These are phyloP conservation scores for Naegleria lovaniensis DNA, from an alignment of 208 protist species.

Conservation along the genomic window DNA sequence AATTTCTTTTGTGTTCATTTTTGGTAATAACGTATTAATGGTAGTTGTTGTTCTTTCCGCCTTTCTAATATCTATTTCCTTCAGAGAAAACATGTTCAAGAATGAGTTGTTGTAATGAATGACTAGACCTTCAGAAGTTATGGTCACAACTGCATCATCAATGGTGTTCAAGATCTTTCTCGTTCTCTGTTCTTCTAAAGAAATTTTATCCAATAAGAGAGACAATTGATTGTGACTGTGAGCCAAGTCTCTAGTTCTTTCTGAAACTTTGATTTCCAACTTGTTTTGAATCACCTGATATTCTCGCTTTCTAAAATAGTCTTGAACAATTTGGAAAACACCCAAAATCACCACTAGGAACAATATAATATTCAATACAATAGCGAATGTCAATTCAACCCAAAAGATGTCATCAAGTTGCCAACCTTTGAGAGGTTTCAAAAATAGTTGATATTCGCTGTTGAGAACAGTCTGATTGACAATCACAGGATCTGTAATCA, in stretches of 20 bases:
- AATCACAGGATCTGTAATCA: neutral
- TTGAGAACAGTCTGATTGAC: neutral
- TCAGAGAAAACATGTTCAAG: neutral
- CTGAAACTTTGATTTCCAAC: neutral
- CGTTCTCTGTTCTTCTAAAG: neutral
- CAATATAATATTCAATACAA: neutral
- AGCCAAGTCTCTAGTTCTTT: neutral
- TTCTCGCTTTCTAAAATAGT: conserved; percentile 1
- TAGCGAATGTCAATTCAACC: neutral
- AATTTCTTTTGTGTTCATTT: neutral
- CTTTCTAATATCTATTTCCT: neutral
- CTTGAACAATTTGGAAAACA: neutral
- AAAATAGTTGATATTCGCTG: neutral
- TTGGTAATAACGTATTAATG: neutral
- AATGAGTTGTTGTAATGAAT: neutral
- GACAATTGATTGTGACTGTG: neutral
- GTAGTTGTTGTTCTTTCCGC: neutral
- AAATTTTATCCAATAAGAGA: neutral
- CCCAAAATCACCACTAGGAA: neutral
- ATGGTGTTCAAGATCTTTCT: neutral
- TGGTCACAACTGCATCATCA: neutral
- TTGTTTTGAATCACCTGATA: neutral
- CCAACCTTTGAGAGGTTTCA: neutral
- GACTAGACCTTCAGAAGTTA: neutral
- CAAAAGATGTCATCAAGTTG: neutral